Evolutionary conservation across 306 rosid genomes (phyloP).

Genomic region (Citrullus amarus): DNA sequence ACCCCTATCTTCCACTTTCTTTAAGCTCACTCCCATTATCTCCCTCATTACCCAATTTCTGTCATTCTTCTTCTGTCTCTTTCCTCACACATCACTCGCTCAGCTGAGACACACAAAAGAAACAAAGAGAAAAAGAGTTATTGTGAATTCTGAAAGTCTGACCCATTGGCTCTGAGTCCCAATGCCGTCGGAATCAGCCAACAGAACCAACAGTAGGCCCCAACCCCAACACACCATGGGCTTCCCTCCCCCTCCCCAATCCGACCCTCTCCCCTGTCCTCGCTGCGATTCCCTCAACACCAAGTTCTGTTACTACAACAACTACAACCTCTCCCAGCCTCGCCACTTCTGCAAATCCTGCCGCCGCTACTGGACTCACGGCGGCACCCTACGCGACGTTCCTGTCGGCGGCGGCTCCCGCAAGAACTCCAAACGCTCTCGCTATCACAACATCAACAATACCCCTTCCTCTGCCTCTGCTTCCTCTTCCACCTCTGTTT

Average conservation of each 20-base stretch:
- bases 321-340: constrained; percentile 47
- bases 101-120: neutral
- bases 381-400: constrained; percentile 42
- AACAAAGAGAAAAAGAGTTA: neutral
- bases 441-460: neutral
- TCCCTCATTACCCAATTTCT: neutral
- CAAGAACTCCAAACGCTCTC: constrained; percentile 27
- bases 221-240: constrained; percentile 5
- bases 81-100: neutral
- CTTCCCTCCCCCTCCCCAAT: constrained; percentile 16
- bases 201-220: neutral
- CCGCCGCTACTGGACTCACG: constrained; percentile 54
- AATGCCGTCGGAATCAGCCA: constrained; percentile 26
- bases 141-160: neutral
- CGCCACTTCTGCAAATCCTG: constrained; percentile 49
- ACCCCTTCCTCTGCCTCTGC: neutral
- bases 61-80: neutral
- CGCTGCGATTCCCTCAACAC: constrained; percentile 40
- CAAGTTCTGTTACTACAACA: constrained; percentile 54
- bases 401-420: constrained; percentile 47
- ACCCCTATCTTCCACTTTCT: neutral
- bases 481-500: constrained; percentile 2
- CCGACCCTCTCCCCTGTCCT: constrained; percentile 34
- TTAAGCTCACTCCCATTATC: neutral
- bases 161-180: neutral